Evolutionary conservation across 2,329 filamentous ascomycete species (phyloP), one percentile per base, ranked within the genome.

Genomic region (Byssochlamys sp.): DNA sequence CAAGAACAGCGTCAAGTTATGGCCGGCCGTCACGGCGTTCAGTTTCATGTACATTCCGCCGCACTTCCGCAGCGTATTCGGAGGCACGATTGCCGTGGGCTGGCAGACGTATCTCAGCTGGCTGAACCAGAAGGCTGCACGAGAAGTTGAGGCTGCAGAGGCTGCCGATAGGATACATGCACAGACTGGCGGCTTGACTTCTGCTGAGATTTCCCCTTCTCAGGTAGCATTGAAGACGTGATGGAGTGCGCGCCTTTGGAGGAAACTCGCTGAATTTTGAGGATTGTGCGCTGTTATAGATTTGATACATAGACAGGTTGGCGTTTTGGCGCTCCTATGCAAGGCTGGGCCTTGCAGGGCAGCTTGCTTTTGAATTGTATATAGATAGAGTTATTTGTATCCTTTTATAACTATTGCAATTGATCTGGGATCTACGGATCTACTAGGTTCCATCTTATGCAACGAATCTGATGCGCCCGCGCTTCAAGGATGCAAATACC

Each of bases 51-150:
- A 90, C 66, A 77, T 96, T 3, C 84, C 86, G 27, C 78, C 90
- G 53, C 85, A 92, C 67, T 92, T 90, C 72, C 80, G 91, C 54
- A 89, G 85, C 65, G 81, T 95, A 14, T 94, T 96, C 64, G 84
- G 87, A 0, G 90, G 89, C 1, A 75, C 87, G 5, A 81, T 95
- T 62, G 89, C 90, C 1, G 87, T 96, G 55, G 89, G 88, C 0
- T 96, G 91, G 91, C 91, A 96, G 80, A 91, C 90, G 0, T 96
- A 96, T 78, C 69, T 96, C 65, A 89, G 86, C 64, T 88, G 85
- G 72, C 73, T 95, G 67, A 95, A 95, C 66, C 81, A 87, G 66
- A 77, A 78, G 60, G 89, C 89, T 1, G 89, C 90, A 70, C 77
- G 77, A 53, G 76, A 79, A 63, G 81, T 83, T 61, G 75, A 68